phyloP scores from a whole-genome alignment of 2,329 filamentous ascomycete species.

The Sporothrix luriei region DNA sequence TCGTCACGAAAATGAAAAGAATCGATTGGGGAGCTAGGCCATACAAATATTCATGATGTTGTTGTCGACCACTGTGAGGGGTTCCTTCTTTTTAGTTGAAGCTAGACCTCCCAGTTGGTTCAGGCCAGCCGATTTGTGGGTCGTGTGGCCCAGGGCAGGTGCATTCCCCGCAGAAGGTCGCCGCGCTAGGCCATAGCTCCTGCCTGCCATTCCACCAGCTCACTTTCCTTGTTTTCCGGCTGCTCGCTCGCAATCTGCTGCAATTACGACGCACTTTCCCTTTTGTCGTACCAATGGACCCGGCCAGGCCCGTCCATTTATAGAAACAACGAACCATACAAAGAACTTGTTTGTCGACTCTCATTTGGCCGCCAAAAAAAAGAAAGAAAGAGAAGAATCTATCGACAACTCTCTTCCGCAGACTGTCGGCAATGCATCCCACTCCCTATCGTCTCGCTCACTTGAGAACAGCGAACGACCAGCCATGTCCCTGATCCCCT shows the following conservation, averaged over 20 bases:
- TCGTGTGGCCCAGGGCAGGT: background rate
- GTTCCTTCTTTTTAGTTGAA: background rate
- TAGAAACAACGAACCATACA: conserved; percentile 21
- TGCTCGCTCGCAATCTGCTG: background rate
- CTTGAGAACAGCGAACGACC: conserved; percentile 11
- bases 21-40: no score
- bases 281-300: conserved; percentile 6
- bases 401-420: background rate
- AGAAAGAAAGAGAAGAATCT: background rate
- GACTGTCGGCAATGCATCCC: background rate
- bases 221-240: conserved; percentile 2
- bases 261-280: conserved; percentile 10
- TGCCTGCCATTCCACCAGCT: background rate
- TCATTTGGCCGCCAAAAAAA: background rate
- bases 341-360: background rate
- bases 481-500: conserved; percentile 71
- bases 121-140: background rate
- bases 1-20: no score
- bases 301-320: background rate
- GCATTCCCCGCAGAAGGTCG: conserved; percentile 18
- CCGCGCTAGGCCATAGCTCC: conserved; percentile 12
- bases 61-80: no score
- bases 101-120: conserved; percentile 11
- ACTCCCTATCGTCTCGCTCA: background rate
- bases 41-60: no score